Conservation (phyloP, 805 yeast genomes). For the Lachancea sp. region DNA sequence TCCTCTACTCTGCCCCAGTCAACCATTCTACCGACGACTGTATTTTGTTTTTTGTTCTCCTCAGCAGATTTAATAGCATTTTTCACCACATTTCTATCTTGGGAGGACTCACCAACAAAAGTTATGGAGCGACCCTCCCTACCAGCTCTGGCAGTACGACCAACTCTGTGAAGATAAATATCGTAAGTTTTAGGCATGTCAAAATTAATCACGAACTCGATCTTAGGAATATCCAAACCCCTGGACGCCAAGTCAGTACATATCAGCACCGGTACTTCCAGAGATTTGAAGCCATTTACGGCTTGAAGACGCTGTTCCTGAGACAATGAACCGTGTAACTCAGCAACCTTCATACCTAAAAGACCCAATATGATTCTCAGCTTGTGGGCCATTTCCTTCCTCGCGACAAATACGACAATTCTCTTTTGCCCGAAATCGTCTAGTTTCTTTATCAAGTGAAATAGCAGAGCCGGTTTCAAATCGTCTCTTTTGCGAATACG, state of each 20-base stretch:
- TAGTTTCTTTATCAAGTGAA: constrained; percentile 59
- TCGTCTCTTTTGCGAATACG: constrained; percentile 87
- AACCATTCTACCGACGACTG: constrained; percentile 81
- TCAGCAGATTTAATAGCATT: constrained; percentile 72
- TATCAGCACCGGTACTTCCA: constrained; percentile 77
- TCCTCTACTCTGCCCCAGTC: constrained; percentile 82
- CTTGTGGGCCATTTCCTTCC: constrained; percentile 86
- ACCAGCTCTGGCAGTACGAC: constrained; percentile 99
- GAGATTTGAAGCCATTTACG: constrained; percentile 73
- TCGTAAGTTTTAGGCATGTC: constrained; percentile 95
- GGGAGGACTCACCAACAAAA: constrained; percentile 86
- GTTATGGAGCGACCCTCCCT: constrained; percentile 91
- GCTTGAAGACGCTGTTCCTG: constrained; percentile 91
- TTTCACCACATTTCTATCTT: constrained; percentile 85
- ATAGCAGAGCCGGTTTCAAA: constrained; percentile 76
- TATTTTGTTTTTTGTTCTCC: constrained; percentile 32
- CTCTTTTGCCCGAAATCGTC: constrained; percentile 61
- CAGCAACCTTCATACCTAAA: constrained; percentile 70
- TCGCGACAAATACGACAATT: constrained; percentile 82
- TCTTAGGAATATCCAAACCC: constrained; percentile 98
- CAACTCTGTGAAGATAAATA: constrained; percentile 92
- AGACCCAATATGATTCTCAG: constrained; percentile 71
- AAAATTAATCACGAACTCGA: constrained; percentile 87
- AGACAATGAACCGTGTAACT: constrained; percentile 74
- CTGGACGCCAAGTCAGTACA: constrained; percentile 99